Evolutionary conservation across 2,329 filamentous ascomycete species (phyloP).

Genomic region (Xylaria sp.): DNA sequence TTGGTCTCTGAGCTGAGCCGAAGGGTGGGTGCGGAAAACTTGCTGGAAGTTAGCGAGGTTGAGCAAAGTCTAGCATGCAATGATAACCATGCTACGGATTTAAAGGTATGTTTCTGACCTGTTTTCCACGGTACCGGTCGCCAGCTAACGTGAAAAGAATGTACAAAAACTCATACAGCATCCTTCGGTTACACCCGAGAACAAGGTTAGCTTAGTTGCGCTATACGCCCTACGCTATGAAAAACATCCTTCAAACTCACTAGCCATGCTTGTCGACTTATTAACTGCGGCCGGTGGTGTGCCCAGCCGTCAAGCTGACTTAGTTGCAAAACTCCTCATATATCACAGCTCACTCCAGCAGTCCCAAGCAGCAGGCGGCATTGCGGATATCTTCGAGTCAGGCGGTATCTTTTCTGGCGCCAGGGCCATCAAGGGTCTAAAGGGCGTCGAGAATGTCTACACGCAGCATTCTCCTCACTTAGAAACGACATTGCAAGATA

Average conservation of each 20-base stretch:
- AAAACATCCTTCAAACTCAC: conserved; percentile 83
- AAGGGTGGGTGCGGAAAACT: conserved; percentile 82
- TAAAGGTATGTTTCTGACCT: conserved; percentile 72
- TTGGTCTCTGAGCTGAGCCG: conserved; percentile 93
- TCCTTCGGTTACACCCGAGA: conserved; percentile 78
- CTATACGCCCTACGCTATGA: conserved; percentile 96
- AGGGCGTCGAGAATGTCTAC: conserved; percentile 98
- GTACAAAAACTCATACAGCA: conserved; percentile 88
- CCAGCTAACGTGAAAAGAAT: conserved; percentile 63
- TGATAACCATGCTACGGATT: conserved; percentile 89
- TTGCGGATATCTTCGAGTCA: conserved; percentile 92
- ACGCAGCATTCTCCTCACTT: conserved; percentile 94
- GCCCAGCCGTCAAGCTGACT: conserved; percentile 76
- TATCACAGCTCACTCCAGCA: conserved; percentile 91
- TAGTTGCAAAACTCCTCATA: conserved; percentile 82
- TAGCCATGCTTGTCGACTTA: conserved; percentile 87
- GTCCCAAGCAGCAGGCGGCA: conserved; percentile 77
- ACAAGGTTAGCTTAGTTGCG: conserved; percentile 89
- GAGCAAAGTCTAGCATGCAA: conserved; percentile 98
- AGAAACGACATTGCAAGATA: conserved; percentile 86
- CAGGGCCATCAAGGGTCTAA: conserved; percentile 90
- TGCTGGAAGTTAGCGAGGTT: conserved; percentile 96
- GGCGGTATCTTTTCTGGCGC: conserved; percentile 91
- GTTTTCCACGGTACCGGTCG: not conserved
- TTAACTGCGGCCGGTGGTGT: conserved; percentile 86